A percentile compares a stretch with the other conserved stretches of the same genome.
phyloP scores from a whole-genome alignment of 768 basidiomycete species.

The Phylloporus scabripes region DNA sequence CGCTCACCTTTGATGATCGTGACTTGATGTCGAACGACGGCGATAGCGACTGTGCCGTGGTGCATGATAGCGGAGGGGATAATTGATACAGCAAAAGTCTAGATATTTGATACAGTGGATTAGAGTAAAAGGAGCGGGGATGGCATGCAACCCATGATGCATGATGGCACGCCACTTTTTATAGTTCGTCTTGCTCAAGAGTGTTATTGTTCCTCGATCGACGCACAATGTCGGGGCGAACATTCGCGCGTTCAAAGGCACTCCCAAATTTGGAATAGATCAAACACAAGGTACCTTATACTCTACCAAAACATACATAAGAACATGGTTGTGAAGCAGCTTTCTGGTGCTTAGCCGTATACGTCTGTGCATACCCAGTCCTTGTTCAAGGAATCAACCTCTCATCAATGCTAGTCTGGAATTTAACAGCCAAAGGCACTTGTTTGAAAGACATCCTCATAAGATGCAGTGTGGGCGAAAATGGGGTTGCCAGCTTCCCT shows the following conservation, averaged over 20 bases:
- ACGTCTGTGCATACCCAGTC: neutral
- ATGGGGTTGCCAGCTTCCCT: neutral
- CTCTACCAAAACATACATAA: neutral
- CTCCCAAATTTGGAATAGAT: neutral
- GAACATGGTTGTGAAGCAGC: neutral
- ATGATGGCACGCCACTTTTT: neutral
- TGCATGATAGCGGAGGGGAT: slow-evolving; percentile 34
- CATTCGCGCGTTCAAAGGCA: neutral
- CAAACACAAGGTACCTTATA: neutral
- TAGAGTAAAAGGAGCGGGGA: slow-evolving; percentile 5
- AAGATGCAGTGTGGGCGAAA: neutral
- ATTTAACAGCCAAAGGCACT: neutral
- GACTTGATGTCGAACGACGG: slow-evolving; percentile 62
- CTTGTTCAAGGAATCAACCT: neutral
- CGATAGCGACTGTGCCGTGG: slow-evolving; percentile 60
- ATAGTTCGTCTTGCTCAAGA: neutral
- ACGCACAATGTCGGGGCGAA: neutral
- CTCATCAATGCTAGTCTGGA: neutral
- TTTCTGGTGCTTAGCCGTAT: neutral
- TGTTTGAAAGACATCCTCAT: neutral
- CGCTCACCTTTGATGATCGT: slow-evolving; percentile 60
- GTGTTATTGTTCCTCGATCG: neutral
- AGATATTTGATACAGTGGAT: slow-evolving; percentile 18
- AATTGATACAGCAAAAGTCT: slow-evolving; percentile 13
- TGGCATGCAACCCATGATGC: neutral